These are phyloP conservation scores for Athelia psychrophila DNA, from an alignment of 1,284 basidiomycete species.

Conservation along the genomic window DNA sequence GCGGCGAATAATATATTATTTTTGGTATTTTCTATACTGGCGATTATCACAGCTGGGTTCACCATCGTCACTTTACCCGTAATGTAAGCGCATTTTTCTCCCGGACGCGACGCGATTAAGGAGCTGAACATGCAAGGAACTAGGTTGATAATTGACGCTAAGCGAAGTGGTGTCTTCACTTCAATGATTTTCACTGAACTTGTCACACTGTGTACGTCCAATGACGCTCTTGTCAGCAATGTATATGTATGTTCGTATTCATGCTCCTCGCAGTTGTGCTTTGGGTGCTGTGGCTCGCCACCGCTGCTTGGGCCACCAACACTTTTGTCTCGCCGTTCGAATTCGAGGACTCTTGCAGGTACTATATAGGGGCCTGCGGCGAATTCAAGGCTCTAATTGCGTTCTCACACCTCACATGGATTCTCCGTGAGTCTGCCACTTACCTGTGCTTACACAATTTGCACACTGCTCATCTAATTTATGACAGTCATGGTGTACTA, in stretches of 20 bases:
- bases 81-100: conserved; percentile 31
- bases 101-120: conserved; percentile 6
- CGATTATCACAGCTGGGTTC: conserved; percentile 39
- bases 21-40: conserved; percentile 35
- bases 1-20: conserved; percentile 27
- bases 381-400: conserved; percentile 45
- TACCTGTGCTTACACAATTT: conserved; percentile 1
- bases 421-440: conserved; percentile 36
- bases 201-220: conserved; percentile 25
- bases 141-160: conserved; percentile 38
- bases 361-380: conserved; percentile 30
- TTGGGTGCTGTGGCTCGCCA: conserved; percentile 57
- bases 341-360: conserved; percentile 12
- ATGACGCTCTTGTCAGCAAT: neutral
- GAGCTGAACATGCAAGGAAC: neutral
- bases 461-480: neutral
- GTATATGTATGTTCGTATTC: neutral
- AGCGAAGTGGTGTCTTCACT: conserved; percentile 39
- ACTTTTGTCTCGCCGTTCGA: conserved; percentile 19
- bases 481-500: conserved; percentile 43
- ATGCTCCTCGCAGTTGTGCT: conserved; percentile 42
- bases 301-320: conserved; percentile 36
- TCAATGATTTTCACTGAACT: conserved; percentile 44
- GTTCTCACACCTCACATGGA: conserved; percentile 51
- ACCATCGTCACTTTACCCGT: conserved; percentile 42